Evolutionary conservation across 73 alveolate species (phyloP).

Genomic region (Tetrahymena thermophila): DNA sequence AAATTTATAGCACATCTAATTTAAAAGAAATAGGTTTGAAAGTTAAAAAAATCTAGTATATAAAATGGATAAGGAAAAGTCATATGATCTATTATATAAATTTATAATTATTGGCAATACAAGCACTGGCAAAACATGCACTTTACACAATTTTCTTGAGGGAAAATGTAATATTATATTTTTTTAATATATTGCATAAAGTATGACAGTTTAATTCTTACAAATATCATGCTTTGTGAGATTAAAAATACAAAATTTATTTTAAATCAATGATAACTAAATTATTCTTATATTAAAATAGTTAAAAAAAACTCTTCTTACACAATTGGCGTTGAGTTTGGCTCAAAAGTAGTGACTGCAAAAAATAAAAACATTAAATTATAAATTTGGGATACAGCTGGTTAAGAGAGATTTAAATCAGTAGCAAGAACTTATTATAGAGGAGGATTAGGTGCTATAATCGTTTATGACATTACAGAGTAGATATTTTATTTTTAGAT

Average conservation of each 20-base stretch:
- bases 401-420: slow-evolving; percentile 78
- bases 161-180: slow-evolving; percentile 15
- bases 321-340: slow-evolving; percentile 88
- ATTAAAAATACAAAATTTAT: background rate
- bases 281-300: background rate
- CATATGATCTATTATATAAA: slow-evolving; percentile 44
- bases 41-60: background rate
- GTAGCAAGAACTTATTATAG: slow-evolving; percentile 79
- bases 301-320: slow-evolving; percentile 37
- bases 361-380: slow-evolving; percentile 68
- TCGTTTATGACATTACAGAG: slow-evolving; percentile 65
- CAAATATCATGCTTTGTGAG: background rate
- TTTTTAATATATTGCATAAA: background rate
- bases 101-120: slow-evolving; percentile 55
- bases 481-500: background rate
- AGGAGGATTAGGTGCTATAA: slow-evolving; percentile 82
- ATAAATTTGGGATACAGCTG: slow-evolving; percentile 93
- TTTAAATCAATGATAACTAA: background rate
- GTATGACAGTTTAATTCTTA: background rate
- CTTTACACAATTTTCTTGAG: slow-evolving; percentile 34
- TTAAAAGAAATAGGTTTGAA: background rate
- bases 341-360: slow-evolving; percentile 57
- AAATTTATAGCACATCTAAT: background rate
- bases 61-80: slow-evolving; percentile 35
- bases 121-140: slow-evolving; percentile 49